A percentile compares a stretch with the other conserved stretches of the same genome.
Conservation (phyloP, 192 early-diverging fungal species). For the Rhizoclosmatium sp. region DNA sequence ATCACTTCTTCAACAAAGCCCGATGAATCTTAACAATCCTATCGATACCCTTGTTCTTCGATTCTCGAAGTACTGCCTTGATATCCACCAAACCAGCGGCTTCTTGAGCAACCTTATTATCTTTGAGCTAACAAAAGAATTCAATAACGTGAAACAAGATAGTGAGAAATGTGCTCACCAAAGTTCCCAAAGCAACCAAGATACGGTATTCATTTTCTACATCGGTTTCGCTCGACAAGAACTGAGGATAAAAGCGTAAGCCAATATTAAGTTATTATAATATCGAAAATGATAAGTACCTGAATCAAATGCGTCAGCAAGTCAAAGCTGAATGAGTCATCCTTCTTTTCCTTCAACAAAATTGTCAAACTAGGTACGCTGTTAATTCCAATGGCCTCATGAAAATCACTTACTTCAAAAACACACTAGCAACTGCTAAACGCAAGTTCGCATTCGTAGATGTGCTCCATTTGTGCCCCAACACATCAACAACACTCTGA, state of each 20-base stretch:
- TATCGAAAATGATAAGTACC: conserved; percentile 30
- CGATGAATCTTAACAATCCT: conserved; percentile 19
- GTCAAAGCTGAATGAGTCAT: conserved; percentile 57
- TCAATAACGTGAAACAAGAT: not conserved
- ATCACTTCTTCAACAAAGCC: conserved; percentile 32
- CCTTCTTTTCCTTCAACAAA: conserved; percentile 53
- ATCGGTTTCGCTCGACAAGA: conserved; percentile 64
- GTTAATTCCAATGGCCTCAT: not conserved
- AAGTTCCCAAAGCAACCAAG: conserved; percentile 69
- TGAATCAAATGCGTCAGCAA: conserved; percentile 58
- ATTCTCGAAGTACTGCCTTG: conserved; percentile 11
- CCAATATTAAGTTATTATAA: not conserved
- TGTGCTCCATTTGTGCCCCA: conserved; percentile 23
- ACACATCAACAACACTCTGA: conserved; percentile 40
- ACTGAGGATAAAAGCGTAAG: conserved; percentile 35
- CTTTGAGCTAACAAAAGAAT: conserved; percentile 9
- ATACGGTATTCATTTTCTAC: conserved; percentile 68
- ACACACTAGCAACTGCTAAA: conserved; percentile 49
- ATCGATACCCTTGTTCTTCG: conserved; percentile 33
- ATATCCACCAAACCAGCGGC: conserved; percentile 23
- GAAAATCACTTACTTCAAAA: conserved; percentile 50
- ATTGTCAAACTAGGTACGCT: conserved; percentile 51
- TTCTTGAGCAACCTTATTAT: conserved; percentile 30
- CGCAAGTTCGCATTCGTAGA: conserved; percentile 53
- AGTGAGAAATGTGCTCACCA: conserved; percentile 46